Base-by-base conservation (phyloP, 495 filamentous ascomycete species). In the Podospora pseudopauciseta region DNA sequence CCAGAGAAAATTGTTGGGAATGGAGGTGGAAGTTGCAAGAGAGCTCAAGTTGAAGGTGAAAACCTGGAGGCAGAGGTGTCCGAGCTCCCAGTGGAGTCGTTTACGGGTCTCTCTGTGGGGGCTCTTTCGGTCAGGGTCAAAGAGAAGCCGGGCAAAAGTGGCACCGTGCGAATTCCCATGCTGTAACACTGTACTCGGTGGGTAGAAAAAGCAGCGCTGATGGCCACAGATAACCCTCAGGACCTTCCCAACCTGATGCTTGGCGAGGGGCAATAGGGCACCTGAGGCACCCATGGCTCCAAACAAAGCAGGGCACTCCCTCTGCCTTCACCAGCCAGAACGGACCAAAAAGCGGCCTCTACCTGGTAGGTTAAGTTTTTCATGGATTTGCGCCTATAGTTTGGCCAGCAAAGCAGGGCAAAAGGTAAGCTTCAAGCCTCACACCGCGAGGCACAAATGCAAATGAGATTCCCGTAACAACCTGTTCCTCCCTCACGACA, bases 31-130 rank as follows among this genome's bases (percentile, higher is more conserved):
- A 65, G 32, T 62, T n/a, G 68, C 28, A 61, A 61, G 56, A 20
- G 49, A 49, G 49, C 67, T 65, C 34, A 56, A 60, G 65, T 60
- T 28, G 66, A 65, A 64, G 65, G 62, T 30, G 57, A 27, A 68
- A 67, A 49, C 32, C 27, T 65, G 4, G 65, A 65, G 34, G 57
- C 57, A 54, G 23, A 64, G 60, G 68, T 59, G 68, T 65, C 69
- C 54, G 57, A 70, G 69, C 69, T 70, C 58, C 61, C 58, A 15
- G n/a, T 58, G 39, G 39, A 19, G n/a, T 58, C 19, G 23, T 58
- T 26, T 58, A 5, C 23, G n/a, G n/a, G 23, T 58, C 57, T 60
- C 23, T 39, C 64, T 70, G 68, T 58, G 23, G 65, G 18, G 23
- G 19, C 23, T 49, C 23, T 49, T 28, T 67, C 34, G 57, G 65